phyloP scores from a whole-genome alignment of 768 basidiomycete species.

The Amanita subjunquillea region DNA sequence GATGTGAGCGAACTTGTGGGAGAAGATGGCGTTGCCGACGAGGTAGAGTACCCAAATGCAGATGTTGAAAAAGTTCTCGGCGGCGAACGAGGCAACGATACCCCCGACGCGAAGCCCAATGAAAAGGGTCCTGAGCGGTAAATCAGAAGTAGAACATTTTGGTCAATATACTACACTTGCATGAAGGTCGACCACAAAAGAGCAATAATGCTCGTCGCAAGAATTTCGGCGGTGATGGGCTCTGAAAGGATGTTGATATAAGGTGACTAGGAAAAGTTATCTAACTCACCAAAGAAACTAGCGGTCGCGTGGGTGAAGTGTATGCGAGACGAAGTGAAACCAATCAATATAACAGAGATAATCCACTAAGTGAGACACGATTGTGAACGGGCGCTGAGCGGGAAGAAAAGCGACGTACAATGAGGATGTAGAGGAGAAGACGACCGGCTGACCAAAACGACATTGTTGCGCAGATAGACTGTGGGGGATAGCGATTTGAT shows the following conservation, averaged over 20 bases:
- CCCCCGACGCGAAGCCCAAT: constrained; percentile 18
- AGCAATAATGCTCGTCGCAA: constrained; percentile 41
- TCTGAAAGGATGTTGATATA: constrained; percentile 24
- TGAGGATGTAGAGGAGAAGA: constrained; percentile 9
- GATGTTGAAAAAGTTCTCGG: constrained; percentile 38
- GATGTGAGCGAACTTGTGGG: constrained; percentile 46
- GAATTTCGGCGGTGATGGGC: constrained; percentile 51
- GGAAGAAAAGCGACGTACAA: constrained; percentile 9
- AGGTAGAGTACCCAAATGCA: constrained; percentile 54
- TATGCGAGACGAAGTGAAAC: constrained; percentile 42
- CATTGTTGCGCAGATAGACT: constrained; percentile 5
- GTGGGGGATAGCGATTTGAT: neutral
- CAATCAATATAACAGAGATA: constrained; percentile 27
- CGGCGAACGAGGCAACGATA: constrained; percentile 28
- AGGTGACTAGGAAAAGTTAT: neutral
- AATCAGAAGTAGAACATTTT: constrained; percentile 9
- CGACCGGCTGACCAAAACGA: constrained; percentile 1
- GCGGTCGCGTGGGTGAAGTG: constrained; percentile 39
- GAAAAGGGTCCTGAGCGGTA: constrained; percentile 27
- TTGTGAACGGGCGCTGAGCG: neutral
- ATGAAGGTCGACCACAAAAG: constrained; percentile 40
- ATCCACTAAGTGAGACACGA: constrained; percentile 19
- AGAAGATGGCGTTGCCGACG: constrained; percentile 50
- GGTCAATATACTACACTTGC: constrained; percentile 25
- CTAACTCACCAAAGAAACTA: constrained; percentile 49